Base-by-base conservation (phyloP, 1,139 yeast species). In the Pichia sp. region DNA sequence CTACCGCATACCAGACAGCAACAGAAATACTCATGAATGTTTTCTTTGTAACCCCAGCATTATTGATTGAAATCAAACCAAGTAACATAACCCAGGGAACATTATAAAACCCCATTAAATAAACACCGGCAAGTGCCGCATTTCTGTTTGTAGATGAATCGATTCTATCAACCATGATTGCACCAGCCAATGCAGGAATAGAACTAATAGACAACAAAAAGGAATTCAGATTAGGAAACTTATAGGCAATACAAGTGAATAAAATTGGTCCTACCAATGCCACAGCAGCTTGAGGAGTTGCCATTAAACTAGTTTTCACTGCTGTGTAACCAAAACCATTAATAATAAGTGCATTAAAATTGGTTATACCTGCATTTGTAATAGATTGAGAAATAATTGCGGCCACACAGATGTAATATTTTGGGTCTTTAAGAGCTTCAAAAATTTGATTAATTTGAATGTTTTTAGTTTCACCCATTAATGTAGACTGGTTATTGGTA, bases 1-100 rank as follows among this genome's bases (percentile, higher is more conserved):
- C 50, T 15, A 91, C 87, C 27, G 79, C 76, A 53, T 85, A 80
- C 60, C 79, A 84, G 0, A 81, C 82, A 44, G 83, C 70, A 65
- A 84, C 75, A 36, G 76, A 72, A n/a, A 48, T 38, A 3, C 44
- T 45, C 15, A 24, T 42, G 12, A 48, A 48, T 2, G 52, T 24
- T 15, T 46, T 48, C 27, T 48, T 48, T 1, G 50, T 48, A 17
- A 24, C 39, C 14, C 50, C 50, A 3, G 52, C 28, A 2, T 42
- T 46, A 32, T 48, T 48, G 4, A 47, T 46, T 4, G 50, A 21
- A 18, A 42, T 37, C 21, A 46, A 34, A 3, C 47, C 38, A 5
- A 48, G 17, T 11, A 37, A 24, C 12, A 41, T 28, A 37, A 38
- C 30, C 24, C 38, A 48, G n/a, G 50, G 50, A 15, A 37, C 52